Percentiles rank a stretch among this genome's conserved stretches.
Conservation (phyloP, 441 rosid genomes). For the Adansonia gregorii region DNA sequence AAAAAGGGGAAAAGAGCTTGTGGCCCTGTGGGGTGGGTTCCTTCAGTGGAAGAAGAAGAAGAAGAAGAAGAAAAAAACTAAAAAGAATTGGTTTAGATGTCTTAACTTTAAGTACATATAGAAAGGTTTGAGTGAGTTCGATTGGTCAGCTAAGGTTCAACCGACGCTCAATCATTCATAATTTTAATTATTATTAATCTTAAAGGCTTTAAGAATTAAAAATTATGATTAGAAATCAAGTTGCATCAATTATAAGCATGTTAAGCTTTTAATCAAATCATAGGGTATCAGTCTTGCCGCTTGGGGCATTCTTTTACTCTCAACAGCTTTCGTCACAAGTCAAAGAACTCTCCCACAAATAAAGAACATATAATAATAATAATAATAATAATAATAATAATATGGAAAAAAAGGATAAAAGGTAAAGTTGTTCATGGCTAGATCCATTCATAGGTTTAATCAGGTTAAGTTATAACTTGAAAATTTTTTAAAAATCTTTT, state of each 20-base stretch:
- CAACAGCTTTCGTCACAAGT: too few relatives aligned
- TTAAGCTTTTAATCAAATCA: not conserved
- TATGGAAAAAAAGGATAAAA: too few relatives aligned
- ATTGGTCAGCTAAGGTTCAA: constrained; percentile 23
- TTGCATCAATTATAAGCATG: constrained; percentile 39
- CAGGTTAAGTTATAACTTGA: too few relatives aligned
- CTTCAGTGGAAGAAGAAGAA: constrained; percentile 14
- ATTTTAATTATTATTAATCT: not conserved
- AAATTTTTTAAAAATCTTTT: too few relatives aligned
- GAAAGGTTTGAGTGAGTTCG: constrained; percentile 11
- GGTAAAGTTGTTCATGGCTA: too few relatives aligned
- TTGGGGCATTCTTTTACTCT: too few relatives aligned
- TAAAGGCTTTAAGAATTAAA: not conserved
- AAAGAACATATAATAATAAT: too few relatives aligned
- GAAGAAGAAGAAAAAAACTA: not conserved
- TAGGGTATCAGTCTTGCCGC: too few relatives aligned
- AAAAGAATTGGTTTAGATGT: not conserved
- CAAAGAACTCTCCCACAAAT: too few relatives aligned
- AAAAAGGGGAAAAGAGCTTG: not conserved
- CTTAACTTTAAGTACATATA: not conserved
- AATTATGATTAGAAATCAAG: constrained; percentile 28
- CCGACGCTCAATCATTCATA: constrained; percentile 13
- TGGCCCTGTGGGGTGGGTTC: too few relatives aligned
- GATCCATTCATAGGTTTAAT: too few relatives aligned
- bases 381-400: too few relatives aligned